phyloP scores from a whole-genome alignment of 1,139 yeast genomes.

The Pichia sp. region DNA sequence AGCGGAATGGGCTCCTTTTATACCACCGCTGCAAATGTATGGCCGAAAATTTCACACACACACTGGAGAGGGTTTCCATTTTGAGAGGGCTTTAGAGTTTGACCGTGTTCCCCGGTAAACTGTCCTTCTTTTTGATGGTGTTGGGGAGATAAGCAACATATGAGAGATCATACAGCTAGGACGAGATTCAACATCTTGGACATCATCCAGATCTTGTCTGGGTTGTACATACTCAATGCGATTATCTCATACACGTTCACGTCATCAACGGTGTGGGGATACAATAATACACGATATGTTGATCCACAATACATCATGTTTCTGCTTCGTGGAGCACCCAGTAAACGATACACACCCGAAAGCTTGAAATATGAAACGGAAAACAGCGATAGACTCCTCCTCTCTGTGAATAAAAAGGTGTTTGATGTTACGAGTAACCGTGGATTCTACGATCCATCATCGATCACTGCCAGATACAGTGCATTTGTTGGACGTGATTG shows the following conservation, averaged over 20 bases:
- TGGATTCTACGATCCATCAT: constrained; percentile 47
- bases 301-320: constrained; percentile 39
- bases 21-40: constrained; percentile 3
- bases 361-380: constrained; percentile 43
- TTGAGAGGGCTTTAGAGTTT: no score
- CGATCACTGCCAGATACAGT: constrained; percentile 49
- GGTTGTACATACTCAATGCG: constrained; percentile 47
- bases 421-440: constrained; percentile 65
- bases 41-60: no score
- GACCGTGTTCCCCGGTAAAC: no score
- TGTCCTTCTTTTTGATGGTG: no score
- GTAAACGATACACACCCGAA: constrained; percentile 39
- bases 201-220: constrained; percentile 44
- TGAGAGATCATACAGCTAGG: not conserved
- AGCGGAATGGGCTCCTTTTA: constrained; percentile 8
- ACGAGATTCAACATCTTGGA: constrained; percentile 34
- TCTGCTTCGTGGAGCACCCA: constrained; percentile 23
- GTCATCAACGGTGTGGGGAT: constrained; percentile 50
- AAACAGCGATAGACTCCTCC: constrained; percentile 31
- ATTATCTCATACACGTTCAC: constrained; percentile 53
- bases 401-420: constrained; percentile 66
- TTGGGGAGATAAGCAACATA: not conserved
- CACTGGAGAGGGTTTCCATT: no score
- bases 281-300: constrained; percentile 49
- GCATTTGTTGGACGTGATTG: constrained; percentile 68